Percentiles rank a stretch among this genome's conserved stretches.
Evolutionary conservation across 2,329 filamentous ascomycete species (phyloP).

Genomic region (Colletotrichum sp.): DNA sequence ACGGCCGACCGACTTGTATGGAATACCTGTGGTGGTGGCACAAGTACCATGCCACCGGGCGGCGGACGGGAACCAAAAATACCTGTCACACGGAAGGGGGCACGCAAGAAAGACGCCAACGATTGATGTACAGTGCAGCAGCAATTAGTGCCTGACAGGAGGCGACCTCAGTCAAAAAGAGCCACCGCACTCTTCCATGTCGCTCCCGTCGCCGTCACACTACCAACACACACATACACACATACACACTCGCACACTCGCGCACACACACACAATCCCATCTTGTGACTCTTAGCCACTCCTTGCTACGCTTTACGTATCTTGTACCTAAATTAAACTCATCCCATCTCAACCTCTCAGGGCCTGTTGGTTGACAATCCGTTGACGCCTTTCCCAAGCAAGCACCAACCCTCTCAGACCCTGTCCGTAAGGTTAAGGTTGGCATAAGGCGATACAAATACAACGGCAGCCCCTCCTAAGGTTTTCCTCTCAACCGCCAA

Average conservation of each 20-base stretch:
- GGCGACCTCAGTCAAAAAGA: not conserved
- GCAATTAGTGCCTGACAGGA: not conserved
- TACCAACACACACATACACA: not conserved
- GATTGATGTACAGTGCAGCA: constrained; percentile 15
- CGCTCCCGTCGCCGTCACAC: not conserved
- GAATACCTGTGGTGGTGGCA: not conserved
- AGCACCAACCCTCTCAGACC: not conserved
- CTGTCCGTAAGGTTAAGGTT: constrained; percentile 9
- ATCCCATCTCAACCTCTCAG: constrained; percentile 5
- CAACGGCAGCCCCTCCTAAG: not conserved
- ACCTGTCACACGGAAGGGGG: constrained; percentile 8
- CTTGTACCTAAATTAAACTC: constrained; percentile 4
- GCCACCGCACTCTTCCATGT: not conserved
- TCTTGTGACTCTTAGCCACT: constrained; percentile 14
- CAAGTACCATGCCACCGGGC: not conserved
- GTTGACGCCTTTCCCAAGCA: constrained; percentile 2
- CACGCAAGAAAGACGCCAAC: not conserved
- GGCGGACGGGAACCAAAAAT: constrained; percentile 12
- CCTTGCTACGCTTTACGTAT: constrained; percentile 18
- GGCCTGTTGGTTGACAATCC: constrained; percentile 3
- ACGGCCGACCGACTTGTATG: not conserved
- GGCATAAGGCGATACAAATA: constrained; percentile 7
- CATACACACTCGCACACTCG: not conserved
- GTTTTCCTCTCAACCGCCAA: not conserved
- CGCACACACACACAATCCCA: not conserved